Evolutionary conservation across 129 eudicot species (phyloP).

Genomic region (Heracleum sosnowskyi): DNA sequence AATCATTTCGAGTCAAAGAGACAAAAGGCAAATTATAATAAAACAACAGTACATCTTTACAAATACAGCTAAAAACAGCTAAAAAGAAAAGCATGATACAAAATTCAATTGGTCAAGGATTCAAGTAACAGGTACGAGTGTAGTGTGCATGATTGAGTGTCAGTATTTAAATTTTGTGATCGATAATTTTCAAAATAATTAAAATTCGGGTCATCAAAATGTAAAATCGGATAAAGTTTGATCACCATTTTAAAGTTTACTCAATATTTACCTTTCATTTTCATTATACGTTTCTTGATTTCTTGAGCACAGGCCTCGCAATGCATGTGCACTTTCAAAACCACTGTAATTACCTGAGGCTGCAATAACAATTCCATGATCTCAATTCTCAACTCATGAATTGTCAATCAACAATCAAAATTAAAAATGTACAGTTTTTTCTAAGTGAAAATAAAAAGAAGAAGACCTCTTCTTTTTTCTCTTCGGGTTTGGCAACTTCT

Average conservation of each 20-base stretch:
- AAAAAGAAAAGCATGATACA: not conserved
- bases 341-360: conserved; percentile 69
- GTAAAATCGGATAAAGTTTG: too few species aligned
- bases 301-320: conserved; percentile 95
- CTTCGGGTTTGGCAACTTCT: conserved; percentile 56
- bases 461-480: conserved; percentile 86
- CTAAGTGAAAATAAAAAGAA: not conserved
- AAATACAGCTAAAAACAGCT: not conserved
- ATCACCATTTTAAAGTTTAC: too few species aligned
- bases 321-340: conserved; percentile 76
- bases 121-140: not conserved
- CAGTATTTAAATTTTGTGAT: not conserved
- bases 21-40: conserved; percentile 1
- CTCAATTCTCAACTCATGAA: conserved; percentile 3
- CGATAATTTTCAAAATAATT: not conserved
- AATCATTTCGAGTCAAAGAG: conserved; percentile 1
- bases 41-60: not conserved
- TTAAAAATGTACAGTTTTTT: not conserved
- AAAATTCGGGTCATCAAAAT: too few species aligned
- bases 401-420: not conserved
- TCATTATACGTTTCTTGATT: conserved; percentile 59
- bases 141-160: not conserved
- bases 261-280: conserved; percentile 62
- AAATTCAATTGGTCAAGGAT: not conserved
- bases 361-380: conserved; percentile 35